Base-by-base conservation (phyloP, 345 rosid species). In the Syzygium aromaticum region DNA sequence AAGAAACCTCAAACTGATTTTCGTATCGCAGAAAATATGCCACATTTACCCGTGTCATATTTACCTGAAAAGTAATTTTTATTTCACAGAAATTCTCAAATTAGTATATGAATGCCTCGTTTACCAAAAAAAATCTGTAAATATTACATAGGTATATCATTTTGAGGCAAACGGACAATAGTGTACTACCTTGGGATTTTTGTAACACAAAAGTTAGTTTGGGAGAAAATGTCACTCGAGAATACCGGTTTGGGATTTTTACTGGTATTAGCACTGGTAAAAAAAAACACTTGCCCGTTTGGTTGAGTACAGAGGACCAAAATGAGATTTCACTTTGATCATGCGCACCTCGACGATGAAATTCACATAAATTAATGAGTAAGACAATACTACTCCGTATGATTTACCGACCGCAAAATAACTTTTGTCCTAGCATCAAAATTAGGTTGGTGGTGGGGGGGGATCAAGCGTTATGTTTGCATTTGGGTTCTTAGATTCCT, bases 11-110 rank as follows among this genome's bases (percentile, higher is more conserved):
- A 14, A 63, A 14, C 14, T 63, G 5, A 0, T n/a, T n/a, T 63
- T 59, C 5, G 0, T 6, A 5, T n/a, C 5, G 13, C 2, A n/a
- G 6, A 61, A n/a, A n/a, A n/a, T n/a, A n/a, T n/a, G n/a, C n/a
- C n/a, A n/a, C n/a, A n/a, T n/a, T n/a, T n/a, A n/a, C n/a, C n/a
- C n/a, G n/a, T n/a, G 52, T 51, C 52, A 51, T 3, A 51, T 51
- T 51, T 51, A 12, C 15, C 16, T 5, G 0, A 51, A 51, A 51
- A 51, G 1, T 10, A 51, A 51, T 8, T 51, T 51, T 51, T 11
- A 8, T 12, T 0, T 51, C 52, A 51, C 4, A 51, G 2, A 51
- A 51, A 51, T 51, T 11, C 46, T 51, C 52, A 51, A 51, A 51
- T 12, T 8, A 2, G 4, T 51, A 51, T 11, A 52, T 17, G 17